Evolutionary conservation across 306 rosid species (phyloP).

Genomic region (Astragalus glycyphyllos): DNA sequence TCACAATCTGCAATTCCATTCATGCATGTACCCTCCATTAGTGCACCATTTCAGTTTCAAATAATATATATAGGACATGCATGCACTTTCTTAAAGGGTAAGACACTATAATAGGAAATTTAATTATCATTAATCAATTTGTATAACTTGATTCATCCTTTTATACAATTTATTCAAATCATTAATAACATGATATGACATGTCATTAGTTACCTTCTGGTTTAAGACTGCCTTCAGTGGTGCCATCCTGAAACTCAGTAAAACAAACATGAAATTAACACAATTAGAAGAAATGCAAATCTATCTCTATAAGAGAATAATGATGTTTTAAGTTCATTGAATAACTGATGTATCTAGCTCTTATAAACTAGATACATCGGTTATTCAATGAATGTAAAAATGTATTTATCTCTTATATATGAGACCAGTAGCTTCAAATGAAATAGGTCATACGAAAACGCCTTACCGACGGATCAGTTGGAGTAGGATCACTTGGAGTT

Average conservation of each 20-base stretch:
- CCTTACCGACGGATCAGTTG: conserved; percentile 41
- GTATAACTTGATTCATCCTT: no score
- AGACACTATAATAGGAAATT: no score
- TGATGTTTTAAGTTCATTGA: no score
- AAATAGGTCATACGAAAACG: background rate
- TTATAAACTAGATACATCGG: no score
- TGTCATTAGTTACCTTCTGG: conserved; percentile 59
- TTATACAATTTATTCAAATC: no score
- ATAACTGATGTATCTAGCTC: no score
- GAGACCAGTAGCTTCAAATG: background rate
- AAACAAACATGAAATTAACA: conserved; percentile 18
- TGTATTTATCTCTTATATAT: no score
- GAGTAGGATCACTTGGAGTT: background rate
- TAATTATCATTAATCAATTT: no score
- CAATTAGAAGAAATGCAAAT: background rate
- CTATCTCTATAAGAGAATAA: no score
- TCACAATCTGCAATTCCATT: conserved; percentile 56
- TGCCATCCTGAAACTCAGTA: conserved; percentile 55
- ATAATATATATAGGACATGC: background rate
- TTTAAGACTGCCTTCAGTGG: conserved; percentile 74
- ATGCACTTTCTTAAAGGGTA: no score
- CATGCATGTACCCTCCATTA: background rate
- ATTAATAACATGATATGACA: background rate
- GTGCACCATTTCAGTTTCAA: background rate
- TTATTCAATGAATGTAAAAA: no score